These are phyloP conservation scores for Sistotremastrum suecicum DNA, from an alignment of 768 basidiomycete genomes.

Conservation along the genomic window DNA sequence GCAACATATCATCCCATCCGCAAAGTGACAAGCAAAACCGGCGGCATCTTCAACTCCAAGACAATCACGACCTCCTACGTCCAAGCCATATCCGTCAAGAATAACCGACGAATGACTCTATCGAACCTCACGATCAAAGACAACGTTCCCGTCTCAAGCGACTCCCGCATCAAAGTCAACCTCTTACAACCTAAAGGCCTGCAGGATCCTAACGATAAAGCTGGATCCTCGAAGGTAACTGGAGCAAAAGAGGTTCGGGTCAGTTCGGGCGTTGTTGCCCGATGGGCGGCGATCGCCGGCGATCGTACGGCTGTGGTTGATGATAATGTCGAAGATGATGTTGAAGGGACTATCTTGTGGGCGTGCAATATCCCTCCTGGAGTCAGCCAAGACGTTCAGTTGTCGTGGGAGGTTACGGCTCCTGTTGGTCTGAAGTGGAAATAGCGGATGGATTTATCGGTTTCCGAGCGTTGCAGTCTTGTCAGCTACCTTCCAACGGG, in stretches of 20 bases:
- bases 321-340: slow-evolving; percentile 10
- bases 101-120: slow-evolving; percentile 5
- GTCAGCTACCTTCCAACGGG: too few species aligned
- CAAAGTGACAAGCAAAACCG: slow-evolving; percentile 1
- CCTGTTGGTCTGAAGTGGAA: slow-evolving; percentile 14
- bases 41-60: slow-evolving; percentile 2
- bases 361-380: slow-evolving; percentile 28
- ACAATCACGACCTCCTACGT: slow-evolving; percentile 4
- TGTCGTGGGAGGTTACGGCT: slow-evolving; percentile 40
- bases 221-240: too few species aligned
- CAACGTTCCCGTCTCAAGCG: slow-evolving; percentile 8
- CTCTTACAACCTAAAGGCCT: slow-evolving; percentile 8
- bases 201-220: neutral
- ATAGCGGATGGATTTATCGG: too few species aligned
- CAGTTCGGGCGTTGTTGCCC: too few species aligned
- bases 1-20: slow-evolving; percentile 19
- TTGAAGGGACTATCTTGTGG: slow-evolving; percentile 42
- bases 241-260: too few species aligned
- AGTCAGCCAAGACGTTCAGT: slow-evolving; percentile 27
- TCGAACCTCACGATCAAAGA: slow-evolving; percentile 8
- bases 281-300: too few species aligned
- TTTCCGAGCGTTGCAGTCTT: too few species aligned
- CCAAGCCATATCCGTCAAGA: slow-evolving; percentile 9
- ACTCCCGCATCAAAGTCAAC: slow-evolving; percentile 9
- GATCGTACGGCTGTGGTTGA: slow-evolving; percentile 17